Percentiles rank a stretch among this genome's conserved stretches.
phyloP scores from a whole-genome alignment of 2,329 filamentous ascomycete genomes.

The Fusarium robinianum region DNA sequence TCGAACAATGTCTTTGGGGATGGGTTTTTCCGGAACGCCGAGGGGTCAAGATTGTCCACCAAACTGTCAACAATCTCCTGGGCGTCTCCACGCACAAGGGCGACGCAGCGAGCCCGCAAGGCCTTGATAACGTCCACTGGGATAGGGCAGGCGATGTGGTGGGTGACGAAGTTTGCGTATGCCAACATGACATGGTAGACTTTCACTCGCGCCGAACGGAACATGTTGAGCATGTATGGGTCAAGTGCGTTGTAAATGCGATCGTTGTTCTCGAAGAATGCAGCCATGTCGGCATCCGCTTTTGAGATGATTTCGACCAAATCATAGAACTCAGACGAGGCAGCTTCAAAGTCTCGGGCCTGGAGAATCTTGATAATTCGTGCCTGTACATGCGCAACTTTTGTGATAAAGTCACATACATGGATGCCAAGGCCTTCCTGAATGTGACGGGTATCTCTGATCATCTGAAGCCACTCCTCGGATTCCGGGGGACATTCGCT shows the following conservation, averaged over 20 bases:
- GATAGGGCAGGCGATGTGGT: slow-evolving; percentile 35
- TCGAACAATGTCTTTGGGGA: slow-evolving; percentile 44
- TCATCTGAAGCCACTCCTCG: slow-evolving; percentile 42
- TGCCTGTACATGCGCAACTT: slow-evolving; percentile 36
- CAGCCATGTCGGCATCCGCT: slow-evolving; percentile 32
- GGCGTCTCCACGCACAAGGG: slow-evolving; percentile 35
- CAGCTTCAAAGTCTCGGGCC: slow-evolving; percentile 35
- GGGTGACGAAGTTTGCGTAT: slow-evolving; percentile 44
- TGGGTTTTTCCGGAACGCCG: slow-evolving; percentile 30
- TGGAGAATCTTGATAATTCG: slow-evolving; percentile 36
- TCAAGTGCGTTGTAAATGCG: slow-evolving; percentile 23
- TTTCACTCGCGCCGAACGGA: slow-evolving; percentile 42
- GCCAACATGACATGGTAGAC: slow-evolving; percentile 41
- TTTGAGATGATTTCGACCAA: slow-evolving; percentile 34
- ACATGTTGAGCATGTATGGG: slow-evolving; percentile 42
- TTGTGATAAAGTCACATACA: slow-evolving; percentile 37
- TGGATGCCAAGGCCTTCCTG: slow-evolving; percentile 37
- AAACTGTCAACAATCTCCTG: slow-evolving; percentile 38
- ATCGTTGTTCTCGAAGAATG: slow-evolving; percentile 19
- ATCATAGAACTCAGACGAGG: slow-evolving; percentile 34
- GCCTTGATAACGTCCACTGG: slow-evolving; percentile 33
- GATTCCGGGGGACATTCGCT: slow-evolving; percentile 44
- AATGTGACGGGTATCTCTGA: slow-evolving; percentile 32
- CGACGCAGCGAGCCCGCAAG: slow-evolving; percentile 38
- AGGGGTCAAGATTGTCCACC: slow-evolving; percentile 33